phyloP scores from a whole-genome alignment of 2,329 filamentous ascomycete species.

The Hymenoscyphus albidus region DNA sequence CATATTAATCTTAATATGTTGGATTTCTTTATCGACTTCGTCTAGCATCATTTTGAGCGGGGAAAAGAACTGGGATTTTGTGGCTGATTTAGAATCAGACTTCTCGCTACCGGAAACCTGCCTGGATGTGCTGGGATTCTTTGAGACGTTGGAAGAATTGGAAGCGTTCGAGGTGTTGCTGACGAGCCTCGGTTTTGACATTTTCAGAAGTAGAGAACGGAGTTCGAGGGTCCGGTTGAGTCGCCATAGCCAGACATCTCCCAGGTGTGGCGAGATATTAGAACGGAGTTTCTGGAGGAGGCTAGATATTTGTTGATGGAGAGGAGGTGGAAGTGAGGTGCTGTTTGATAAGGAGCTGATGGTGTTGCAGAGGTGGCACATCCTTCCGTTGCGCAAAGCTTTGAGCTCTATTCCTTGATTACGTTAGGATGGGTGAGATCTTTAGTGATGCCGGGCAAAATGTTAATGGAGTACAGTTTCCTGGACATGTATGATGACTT shows the following conservation, averaged over 20 bases:
- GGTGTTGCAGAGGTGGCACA: conserved; percentile 7
- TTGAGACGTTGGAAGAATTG: too few species aligned
- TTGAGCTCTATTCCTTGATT: not conserved
- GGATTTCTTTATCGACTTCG: conserved; percentile 4
- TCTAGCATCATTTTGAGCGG: not conserved
- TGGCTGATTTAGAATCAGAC: too few species aligned
- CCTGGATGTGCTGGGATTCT: too few species aligned
- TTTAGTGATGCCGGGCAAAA: not conserved
- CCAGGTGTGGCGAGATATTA: not conserved
- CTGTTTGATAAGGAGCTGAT: not conserved
- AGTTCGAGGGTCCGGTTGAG: not conserved
- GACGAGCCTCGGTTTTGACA: not conserved
- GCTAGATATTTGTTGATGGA: not conserved
- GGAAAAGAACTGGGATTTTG: too few species aligned
- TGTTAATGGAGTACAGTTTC: too few species aligned
- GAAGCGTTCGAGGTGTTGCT: too few species aligned
- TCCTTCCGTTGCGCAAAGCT: not conserved
- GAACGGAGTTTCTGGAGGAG: conserved; percentile 1
- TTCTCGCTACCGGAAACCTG: too few species aligned
- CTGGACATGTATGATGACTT: too few species aligned
- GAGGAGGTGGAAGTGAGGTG: not conserved
- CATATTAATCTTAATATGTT: conserved; percentile 4
- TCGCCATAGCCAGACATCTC: conserved; percentile 8
- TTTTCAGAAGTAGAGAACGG: not conserved
- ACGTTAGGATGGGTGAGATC: not conserved